Base-by-base conservation (phyloP, 371 early-diverging fungal species). In the Nosema muscidifuracis region DNA sequence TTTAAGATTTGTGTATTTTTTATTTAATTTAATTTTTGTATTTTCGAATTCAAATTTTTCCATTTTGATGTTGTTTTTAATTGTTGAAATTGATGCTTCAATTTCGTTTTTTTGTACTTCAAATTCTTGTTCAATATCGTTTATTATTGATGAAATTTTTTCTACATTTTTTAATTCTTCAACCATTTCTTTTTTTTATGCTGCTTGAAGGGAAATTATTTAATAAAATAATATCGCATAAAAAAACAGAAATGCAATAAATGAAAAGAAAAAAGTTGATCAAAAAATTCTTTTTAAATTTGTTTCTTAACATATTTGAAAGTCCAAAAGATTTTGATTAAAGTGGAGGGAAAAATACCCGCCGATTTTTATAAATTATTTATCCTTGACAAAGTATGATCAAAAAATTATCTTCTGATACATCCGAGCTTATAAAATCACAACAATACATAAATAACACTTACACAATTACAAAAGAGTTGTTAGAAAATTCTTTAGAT, bases 401-500 rank as follows among this genome's bases (percentile, higher is more conserved):
- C 43, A 10, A 42, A 18, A 73, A 50, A 43, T 26, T 77, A 18
- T 22, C 61, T 44, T 30, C 68, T 16, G 65, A 67, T 28, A 16
- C 36, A 18, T 30, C 43, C 2, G 58, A 56, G 6, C 26, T 33
- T 20, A 70, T 78, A 22, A 74, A 73, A 34, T 50, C 78, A 31
- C 65, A 78, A 53, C 71, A 75, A 50, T 75, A 71, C 55, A 43
- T 78, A 4, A 33, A 18, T 24, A 62, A 61, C 34, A 36, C 40
- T 1, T 71, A 61, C 31, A 51, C 77, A 33, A 51, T 71, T 15
- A 87, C 89, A 15, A 92, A 97, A 83, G 98, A 98, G 79, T 82
- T 98, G 13, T 83, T 98, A 16, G 99, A 98, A 79, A 98, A 98
- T 82, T 87, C 90, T 50, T 74, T 97, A 20, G 99, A 98, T 81